Evolutionary conservation across 75 land plant species (phyloP), one percentile per base, ranked within the genome.

Genomic region (Selaginella moellendorffii): DNA sequence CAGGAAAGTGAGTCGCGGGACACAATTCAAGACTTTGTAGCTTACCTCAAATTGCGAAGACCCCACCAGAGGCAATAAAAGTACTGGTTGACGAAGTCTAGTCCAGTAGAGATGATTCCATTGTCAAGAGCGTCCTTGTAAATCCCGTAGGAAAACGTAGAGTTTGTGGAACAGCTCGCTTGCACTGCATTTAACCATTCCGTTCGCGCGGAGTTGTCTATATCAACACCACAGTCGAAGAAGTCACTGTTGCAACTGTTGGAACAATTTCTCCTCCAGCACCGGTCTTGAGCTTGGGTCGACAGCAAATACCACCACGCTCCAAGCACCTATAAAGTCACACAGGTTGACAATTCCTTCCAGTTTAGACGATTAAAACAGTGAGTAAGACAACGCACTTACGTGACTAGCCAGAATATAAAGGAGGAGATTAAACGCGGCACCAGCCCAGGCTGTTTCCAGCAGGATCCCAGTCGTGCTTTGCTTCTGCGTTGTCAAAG

Each of bases 361-460:
- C n/a, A n/a, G n/a, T n/a, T n/a, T n/a, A n/a, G n/a, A n/a, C n/a
- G n/a, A n/a, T n/a, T n/a, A n/a, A n/a, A n/a, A n/a, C n/a, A n/a
- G n/a, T n/a, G n/a, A n/a, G n/a, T 22, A 61, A 61, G 23, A n/a
- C n/a, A 27, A 18, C 62, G 20, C 54, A 21, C 97, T 83, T 69
- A 93, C 98, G 80, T 93, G 96, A 70, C 98, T 93, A 64, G 88
- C 88, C 28, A 93, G 71, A 83, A 93, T 88, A 77, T 81, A 88
- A 25, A 93, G 80, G 14, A 85, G 67, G 2, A 93, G 80, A 61
- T 93, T 93, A 58, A 82, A 89, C 23, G 90, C 90, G n/a, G 98
- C 98, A n/a, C 90, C 98, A n/a, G 90, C 90, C 98, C 98, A 93
- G 17, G 96, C 98, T 68, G 87, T 85, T 65, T 88, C 90, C 28